Base-by-base conservation (phyloP, 2,329 filamentous ascomycete species). In the Penicillium thymicola region DNA sequence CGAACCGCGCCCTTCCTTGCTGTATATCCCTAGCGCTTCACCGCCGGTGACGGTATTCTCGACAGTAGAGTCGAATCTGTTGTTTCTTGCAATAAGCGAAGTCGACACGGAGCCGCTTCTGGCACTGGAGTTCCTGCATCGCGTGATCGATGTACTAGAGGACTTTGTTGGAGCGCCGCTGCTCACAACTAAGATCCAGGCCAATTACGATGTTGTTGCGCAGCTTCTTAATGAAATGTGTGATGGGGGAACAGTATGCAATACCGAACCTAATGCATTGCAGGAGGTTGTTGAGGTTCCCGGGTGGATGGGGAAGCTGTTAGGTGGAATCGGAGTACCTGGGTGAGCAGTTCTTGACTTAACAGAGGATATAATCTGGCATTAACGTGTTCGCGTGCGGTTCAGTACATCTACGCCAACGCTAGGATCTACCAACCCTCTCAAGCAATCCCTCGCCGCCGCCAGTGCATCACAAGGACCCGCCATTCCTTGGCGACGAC, bases 221-320 rank as follows among this genome's bases (percentile, higher is more conserved):
- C 94, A 99, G 76, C 78, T 99, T 27, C 81, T 97, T 57, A 90
- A 87, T 59, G 94, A 99, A 76, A 96, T 99, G 89, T 97, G 94
- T 72, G 94, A 99, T 79, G 90, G 87, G 40, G 94, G 94, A 16
- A 83, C 87, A n/a, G 83, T 97, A 36, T 89, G 84, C 68, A 96
- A 91, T 55, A 97, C 93, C 1, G 94, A 99, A 73, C 89, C 90
- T 10, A 97, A 99, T 78, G 90, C 92, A 21, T 77, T 99, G 68
- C 84, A 91, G 67, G 94, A 99, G 71, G 81, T 93, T 14, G 91
- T 99, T 14, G 92, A 97, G 72, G 90, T 95, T 16, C 92, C 96
- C 60, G 91, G 90, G 32, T 89, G 92, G 78, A 84, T 97, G 75
- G 92, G 90, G 64, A 96, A 92, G 75, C 75, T 99, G 52, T 79